These are phyloP conservation scores for Backusella australiensis DNA, from an alignment of 192 early-diverging fungal genomes.

Conservation along the genomic window DNA sequence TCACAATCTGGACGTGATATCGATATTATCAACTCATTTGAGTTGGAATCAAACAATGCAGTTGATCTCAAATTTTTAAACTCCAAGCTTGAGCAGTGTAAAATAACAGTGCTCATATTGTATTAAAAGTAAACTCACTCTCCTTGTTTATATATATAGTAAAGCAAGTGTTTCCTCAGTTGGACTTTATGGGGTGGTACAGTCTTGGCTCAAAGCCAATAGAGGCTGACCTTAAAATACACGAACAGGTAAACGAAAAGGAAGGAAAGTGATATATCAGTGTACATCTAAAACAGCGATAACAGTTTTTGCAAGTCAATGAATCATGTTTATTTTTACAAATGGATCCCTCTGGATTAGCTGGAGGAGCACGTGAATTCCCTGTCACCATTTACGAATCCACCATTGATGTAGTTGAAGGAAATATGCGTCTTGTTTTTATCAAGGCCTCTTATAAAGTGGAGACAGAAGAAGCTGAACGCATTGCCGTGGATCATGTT, in stretches of 20 bases:
- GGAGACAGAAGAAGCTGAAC: slow-evolving; percentile 83
- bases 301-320: slow-evolving; percentile 69
- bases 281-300: not conserved
- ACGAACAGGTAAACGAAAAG: slow-evolving; percentile 61
- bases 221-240: slow-evolving; percentile 60
- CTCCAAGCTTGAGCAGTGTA: slow-evolving; percentile 80
- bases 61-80: slow-evolving; percentile 65
- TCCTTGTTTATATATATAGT: slow-evolving; percentile 40
- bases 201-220: slow-evolving; percentile 63
- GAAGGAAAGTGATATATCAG: not conserved
- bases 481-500: slow-evolving; percentile 86
- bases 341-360: slow-evolving; percentile 56
- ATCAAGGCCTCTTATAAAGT: slow-evolving; percentile 67
- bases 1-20: slow-evolving; percentile 75
- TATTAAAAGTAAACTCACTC: not conserved
- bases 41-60: slow-evolving; percentile 54
- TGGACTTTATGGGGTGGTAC: slow-evolving; percentile 88
- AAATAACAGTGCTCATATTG: not conserved
- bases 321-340: slow-evolving; percentile 77
- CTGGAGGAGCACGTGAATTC: slow-evolving; percentile 55
- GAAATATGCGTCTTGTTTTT: slow-evolving; percentile 58
- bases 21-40: slow-evolving; percentile 86
- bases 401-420: slow-evolving; percentile 61
- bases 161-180: slow-evolving; percentile 78
- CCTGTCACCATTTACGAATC: slow-evolving; percentile 82